Conservation (phyloP, 805 yeast genomes). For the Metschnikowia arizonensis region DNA sequence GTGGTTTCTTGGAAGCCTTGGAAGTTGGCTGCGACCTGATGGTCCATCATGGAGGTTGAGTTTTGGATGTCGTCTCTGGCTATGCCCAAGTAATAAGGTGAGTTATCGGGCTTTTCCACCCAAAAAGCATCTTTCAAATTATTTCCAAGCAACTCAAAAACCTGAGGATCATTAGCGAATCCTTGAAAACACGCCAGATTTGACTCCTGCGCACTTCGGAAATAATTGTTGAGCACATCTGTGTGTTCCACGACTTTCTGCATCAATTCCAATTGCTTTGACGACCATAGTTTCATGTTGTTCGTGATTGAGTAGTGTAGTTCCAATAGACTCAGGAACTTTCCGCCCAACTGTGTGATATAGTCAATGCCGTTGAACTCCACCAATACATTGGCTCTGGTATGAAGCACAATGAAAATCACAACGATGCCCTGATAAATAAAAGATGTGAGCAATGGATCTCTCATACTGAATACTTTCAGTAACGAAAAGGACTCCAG, state of each 20-base stretch:
- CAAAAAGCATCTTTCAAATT: constrained; percentile 48
- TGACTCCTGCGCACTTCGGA: constrained; percentile 3
- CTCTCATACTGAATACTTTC: constrained; percentile 35
- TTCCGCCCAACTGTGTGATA: constrained; percentile 22
- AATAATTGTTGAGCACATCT: constrained; percentile 17
- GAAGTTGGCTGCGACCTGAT: neutral
- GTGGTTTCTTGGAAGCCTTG: neutral
- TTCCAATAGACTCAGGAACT: constrained; percentile 22
- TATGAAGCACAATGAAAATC: constrained; percentile 45
- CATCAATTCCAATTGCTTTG: constrained; percentile 30
- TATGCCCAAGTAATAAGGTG: constrained; percentile 10
- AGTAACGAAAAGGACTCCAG: constrained; percentile 21
- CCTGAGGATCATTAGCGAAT: constrained; percentile 15
- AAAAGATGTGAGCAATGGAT: constrained; percentile 47
- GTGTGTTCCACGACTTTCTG: constrained; percentile 30
- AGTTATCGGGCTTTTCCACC: constrained; percentile 35
- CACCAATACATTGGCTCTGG: constrained; percentile 35
- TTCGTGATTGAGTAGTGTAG: constrained; percentile 24
- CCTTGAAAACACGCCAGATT: constrained; percentile 8
- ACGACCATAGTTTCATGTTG: constrained; percentile 30
- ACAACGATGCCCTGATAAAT: constrained; percentile 51
- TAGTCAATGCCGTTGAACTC: constrained; percentile 20
- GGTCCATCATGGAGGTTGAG: neutral
- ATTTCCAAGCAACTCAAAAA: constrained; percentile 40
- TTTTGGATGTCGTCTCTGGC: constrained; percentile 4